Evolutionary conservation across 805 yeast genomes (phyloP).

Genomic region (Candida sphagnicola): DNA sequence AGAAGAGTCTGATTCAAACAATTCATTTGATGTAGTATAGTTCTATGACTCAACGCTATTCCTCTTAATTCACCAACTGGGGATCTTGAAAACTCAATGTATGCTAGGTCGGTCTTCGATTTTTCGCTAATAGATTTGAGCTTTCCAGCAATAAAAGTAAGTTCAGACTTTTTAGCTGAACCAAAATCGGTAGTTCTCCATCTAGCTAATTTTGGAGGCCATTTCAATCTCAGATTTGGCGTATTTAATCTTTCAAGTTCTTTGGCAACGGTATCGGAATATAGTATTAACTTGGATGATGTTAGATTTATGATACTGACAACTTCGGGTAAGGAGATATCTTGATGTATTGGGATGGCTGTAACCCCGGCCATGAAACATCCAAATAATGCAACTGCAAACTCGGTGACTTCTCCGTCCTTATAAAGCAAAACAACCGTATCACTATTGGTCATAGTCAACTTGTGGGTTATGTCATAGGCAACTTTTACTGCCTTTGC

Average conservation of each 20-base stretch:
- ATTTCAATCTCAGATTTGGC: constrained; percentile 39
- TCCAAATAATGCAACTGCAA: constrained; percentile 81
- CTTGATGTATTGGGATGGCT: constrained; percentile 88
- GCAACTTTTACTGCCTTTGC: constrained; percentile 84
- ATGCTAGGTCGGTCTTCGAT: constrained; percentile 61
- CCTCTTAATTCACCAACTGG: constrained; percentile 92
- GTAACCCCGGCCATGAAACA: constrained; percentile 91
- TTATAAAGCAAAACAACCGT: constrained; percentile 82
- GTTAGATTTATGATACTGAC: constrained; percentile 68
- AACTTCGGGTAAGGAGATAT: constrained; percentile 64
- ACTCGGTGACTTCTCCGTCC: constrained; percentile 79
- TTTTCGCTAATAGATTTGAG: constrained; percentile 7
- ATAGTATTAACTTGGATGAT: constrained; percentile 70
- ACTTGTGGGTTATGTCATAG: constrained; percentile 69
- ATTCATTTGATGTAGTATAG: constrained; percentile 84
- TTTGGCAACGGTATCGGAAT: constrained; percentile 76
- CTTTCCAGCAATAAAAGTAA: constrained; percentile 20
- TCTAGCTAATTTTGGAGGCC: constrained; percentile 73
- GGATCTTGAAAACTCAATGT: constrained; percentile 86
- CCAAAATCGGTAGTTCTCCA: constrained; percentile 92
- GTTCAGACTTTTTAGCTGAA: constrained; percentile 38
- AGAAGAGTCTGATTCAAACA: constrained; percentile 65
- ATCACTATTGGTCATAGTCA: constrained; percentile 74
- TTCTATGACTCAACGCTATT: constrained; percentile 86
- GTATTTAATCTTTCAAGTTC: constrained; percentile 61